Evolutionary conservation across 176 grass and related monocot species (phyloP).

Genomic region (Oropetium thomaeum): DNA sequence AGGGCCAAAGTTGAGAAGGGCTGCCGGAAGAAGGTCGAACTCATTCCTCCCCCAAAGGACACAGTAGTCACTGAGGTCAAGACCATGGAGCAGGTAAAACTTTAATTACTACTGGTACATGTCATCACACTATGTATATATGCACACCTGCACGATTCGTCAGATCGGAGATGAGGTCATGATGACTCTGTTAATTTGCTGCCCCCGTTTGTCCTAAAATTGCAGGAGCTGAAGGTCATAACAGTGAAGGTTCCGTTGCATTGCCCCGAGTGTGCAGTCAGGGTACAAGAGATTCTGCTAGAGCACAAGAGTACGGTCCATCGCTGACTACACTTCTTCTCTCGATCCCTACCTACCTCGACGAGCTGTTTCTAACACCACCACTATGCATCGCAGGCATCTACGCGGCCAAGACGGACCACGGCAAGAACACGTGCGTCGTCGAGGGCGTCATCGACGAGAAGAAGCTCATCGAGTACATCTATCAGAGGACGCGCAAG

Average conservation of each 20-base stretch:
- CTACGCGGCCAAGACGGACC: constrained; percentile 64
- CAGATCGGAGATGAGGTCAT: not conserved
- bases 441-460: constrained; percentile 59
- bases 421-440: constrained; percentile 53
- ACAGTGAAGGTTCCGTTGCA: constrained; percentile 69
- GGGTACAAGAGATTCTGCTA: constrained; percentile 52
- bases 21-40: constrained; percentile 58
- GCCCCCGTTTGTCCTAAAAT: not conserved
- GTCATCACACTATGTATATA: too few species aligned
- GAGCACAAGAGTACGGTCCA: constrained; percentile 70
- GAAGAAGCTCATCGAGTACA: constrained; percentile 56
- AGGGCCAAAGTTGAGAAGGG: constrained; percentile 54
- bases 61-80: constrained; percentile 44
- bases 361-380: too few species aligned
- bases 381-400: too few species aligned
- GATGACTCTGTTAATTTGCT: not conserved
- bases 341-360: too few species aligned
- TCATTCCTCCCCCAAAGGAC: constrained; percentile 38
- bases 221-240: constrained; percentile 53
- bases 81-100: constrained; percentile 63
- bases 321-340: not conserved
- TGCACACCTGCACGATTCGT: not conserved
- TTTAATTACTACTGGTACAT: too few species aligned
- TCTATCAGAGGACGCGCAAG: constrained; percentile 50
- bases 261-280: constrained; percentile 56